These are phyloP conservation scores for Umbelopsis sp. DNA, from an alignment of 192 early-diverging fungal species.

Conservation along the genomic window DNA sequence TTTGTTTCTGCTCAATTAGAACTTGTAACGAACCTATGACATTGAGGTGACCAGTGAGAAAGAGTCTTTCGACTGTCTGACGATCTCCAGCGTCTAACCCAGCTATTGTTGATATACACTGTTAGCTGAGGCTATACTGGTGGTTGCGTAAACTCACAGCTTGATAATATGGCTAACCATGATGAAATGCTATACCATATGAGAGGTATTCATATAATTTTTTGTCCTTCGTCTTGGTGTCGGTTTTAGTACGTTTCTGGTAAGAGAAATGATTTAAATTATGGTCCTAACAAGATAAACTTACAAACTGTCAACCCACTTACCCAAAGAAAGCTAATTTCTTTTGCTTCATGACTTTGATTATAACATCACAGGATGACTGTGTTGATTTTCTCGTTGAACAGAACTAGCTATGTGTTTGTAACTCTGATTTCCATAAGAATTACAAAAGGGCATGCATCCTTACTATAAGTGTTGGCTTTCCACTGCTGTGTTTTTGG, in stretches of 20 bases:
- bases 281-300: background rate
- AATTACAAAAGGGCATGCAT: background rate
- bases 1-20: background rate
- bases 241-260: background rate
- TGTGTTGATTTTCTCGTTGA: constrained; percentile 41
- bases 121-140: background rate
- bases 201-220: constrained; percentile 34
- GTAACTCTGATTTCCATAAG: background rate
- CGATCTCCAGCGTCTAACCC: constrained; percentile 45
- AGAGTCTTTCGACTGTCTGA: constrained; percentile 51
- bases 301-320: background rate
- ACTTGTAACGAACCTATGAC: constrained; percentile 46
- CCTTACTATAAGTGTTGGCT: constrained; percentile 42
- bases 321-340: constrained; percentile 16
- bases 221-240: constrained; percentile 26
- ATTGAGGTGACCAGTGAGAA: constrained; percentile 48
- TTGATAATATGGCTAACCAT: constrained; percentile 39
- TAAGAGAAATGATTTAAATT: background rate
- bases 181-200: constrained; percentile 70
- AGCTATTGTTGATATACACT: constrained; percentile 22
- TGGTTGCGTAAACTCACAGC: background rate
- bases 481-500: constrained; percentile 28
- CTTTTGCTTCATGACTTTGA: constrained; percentile 28
- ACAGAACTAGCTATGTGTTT: constrained; percentile 32
- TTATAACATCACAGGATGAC: constrained; percentile 34